These are phyloP conservation scores for Candida dajiaensis DNA, from an alignment of 805 yeast genomes.

Conservation along the genomic window DNA sequence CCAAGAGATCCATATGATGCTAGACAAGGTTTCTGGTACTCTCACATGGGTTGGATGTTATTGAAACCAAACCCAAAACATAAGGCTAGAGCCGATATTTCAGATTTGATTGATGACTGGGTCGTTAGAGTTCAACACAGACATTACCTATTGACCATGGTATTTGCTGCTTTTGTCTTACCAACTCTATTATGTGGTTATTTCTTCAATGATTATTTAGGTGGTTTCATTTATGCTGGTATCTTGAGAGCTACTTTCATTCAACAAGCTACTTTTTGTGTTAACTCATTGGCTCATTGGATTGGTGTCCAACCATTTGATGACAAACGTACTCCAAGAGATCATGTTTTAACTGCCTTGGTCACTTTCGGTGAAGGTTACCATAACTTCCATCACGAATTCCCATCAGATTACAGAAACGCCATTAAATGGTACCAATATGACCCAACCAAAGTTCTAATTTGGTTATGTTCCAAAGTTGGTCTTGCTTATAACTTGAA, in stretches of 20 bases:
- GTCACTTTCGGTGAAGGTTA: constrained; percentile 88
- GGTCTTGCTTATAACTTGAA: constrained; percentile 68
- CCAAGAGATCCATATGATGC: constrained; percentile 83
- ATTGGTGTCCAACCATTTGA: constrained; percentile 83
- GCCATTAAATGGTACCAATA: constrained; percentile 85
- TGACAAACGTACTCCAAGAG: constrained; percentile 83
- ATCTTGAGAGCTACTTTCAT: constrained; percentile 60
- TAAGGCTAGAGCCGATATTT: constrained; percentile 53
- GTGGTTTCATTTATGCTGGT: constrained; percentile 77
- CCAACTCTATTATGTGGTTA: constrained; percentile 56
- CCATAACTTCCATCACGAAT: constrained; percentile 88
- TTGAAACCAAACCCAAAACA: constrained; percentile 73
- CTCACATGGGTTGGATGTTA: constrained; percentile 86
- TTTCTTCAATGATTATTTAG: constrained; percentile 54
- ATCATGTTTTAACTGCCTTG: constrained; percentile 72
- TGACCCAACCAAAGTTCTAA: constrained; percentile 71
- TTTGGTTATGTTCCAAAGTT: constrained; percentile 51
- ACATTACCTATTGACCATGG: constrained; percentile 62
- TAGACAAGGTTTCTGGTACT: constrained; percentile 75
- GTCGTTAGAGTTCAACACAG: constrained; percentile 77
- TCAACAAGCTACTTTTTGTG: constrained; percentile 85
- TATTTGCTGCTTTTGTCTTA: constrained; percentile 50
- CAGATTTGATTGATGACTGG: constrained; percentile 75
- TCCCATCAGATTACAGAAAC: constrained; percentile 84
- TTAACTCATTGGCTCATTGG: constrained; percentile 83